A percentile compares a stretch with the other conserved stretches of the same genome.
phyloP scores from a whole-genome alignment of 176 grass and related monocot genomes.

The Bolboschoenus planiculmis region DNA sequence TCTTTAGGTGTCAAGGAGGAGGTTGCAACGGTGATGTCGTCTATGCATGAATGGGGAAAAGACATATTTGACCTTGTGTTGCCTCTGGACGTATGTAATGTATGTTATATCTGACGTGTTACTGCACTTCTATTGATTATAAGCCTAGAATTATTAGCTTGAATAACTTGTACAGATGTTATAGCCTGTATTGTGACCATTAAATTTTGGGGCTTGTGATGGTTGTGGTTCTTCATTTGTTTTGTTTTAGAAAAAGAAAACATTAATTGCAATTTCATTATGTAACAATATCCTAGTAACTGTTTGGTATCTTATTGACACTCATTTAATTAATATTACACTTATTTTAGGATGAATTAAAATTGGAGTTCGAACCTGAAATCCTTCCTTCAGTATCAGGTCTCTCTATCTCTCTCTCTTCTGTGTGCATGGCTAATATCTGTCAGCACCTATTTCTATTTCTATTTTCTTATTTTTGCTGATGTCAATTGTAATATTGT shows the following conservation, averaged over 20 bases:
- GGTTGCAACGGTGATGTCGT: conserved; percentile 10
- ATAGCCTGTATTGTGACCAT: background rate
- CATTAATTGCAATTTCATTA: background rate
- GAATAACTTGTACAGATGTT: background rate
- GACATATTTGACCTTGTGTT: conserved; percentile 17
- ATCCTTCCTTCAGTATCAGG: background rate
- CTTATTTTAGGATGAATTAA: conserved; percentile 15
- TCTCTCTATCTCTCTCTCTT: background rate
- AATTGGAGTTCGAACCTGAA: conserved; percentile 21
- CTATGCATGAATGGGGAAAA: conserved; percentile 22
- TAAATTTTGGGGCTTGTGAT: background rate
- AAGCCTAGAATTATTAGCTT: background rate
- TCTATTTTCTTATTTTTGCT: background rate
- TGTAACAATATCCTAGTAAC: background rate
- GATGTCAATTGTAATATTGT: background rate
- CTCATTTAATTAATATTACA: background rate
- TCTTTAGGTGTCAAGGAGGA: conserved; percentile 17
- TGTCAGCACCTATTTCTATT: background rate
- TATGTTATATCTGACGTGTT: background rate
- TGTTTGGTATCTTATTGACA: background rate
- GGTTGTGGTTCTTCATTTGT: background rate
- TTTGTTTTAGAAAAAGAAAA: background rate
- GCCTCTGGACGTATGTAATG: background rate
- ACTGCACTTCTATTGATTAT: background rate
- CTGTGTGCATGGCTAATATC: background rate